Evolutionary conservation across 768 basidiomycete species (phyloP).

Genomic region (Neoboletus brunneissimus): DNA sequence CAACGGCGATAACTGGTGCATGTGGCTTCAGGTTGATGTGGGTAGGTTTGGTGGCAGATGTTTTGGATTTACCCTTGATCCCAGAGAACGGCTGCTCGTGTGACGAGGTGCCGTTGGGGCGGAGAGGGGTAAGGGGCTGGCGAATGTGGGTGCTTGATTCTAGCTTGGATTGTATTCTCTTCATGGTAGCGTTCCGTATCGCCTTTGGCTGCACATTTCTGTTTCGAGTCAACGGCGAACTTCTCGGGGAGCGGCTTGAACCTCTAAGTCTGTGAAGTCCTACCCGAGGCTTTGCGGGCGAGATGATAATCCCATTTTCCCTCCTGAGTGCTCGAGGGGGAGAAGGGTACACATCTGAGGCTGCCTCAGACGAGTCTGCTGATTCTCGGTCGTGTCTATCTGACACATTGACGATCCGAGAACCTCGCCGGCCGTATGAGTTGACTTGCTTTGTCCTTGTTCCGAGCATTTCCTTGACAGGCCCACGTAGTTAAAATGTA

Average conservation of each 20-base stretch:
- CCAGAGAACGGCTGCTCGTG: slow-evolving; percentile 27
- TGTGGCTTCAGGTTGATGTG: slow-evolving; percentile 36
- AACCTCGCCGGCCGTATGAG: slow-evolving; percentile 61
- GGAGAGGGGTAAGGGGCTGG: slow-evolving; percentile 40
- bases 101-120: slow-evolving; percentile 40
- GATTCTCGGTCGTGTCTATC: slow-evolving; percentile 29
- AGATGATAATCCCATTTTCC: slow-evolving; percentile 26
- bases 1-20: slow-evolving; percentile 55
- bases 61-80: slow-evolving; percentile 24
- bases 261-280: slow-evolving; percentile 14
- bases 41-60: slow-evolving; percentile 10
- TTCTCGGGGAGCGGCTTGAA: slow-evolving; percentile 15
- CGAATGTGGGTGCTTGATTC: slow-evolving; percentile 27
- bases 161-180: slow-evolving; percentile 12
- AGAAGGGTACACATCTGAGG: slow-evolving; percentile 38
- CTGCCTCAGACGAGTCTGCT: slow-evolving; percentile 29
- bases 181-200: slow-evolving; percentile 8
- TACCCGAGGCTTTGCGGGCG: slow-evolving; percentile 17
- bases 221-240: slow-evolving; percentile 24
- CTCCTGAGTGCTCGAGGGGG: slow-evolving; percentile 9
- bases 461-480: slow-evolving; percentile 46
- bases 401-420: slow-evolving; percentile 55
- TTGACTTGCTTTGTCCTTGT: slow-evolving; percentile 63
- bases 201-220: slow-evolving; percentile 26
- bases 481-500: background rate